Evolutionary conservation across 2,329 filamentous ascomycete species (phyloP).

Genomic region (Aspergillus thermomutatus): DNA sequence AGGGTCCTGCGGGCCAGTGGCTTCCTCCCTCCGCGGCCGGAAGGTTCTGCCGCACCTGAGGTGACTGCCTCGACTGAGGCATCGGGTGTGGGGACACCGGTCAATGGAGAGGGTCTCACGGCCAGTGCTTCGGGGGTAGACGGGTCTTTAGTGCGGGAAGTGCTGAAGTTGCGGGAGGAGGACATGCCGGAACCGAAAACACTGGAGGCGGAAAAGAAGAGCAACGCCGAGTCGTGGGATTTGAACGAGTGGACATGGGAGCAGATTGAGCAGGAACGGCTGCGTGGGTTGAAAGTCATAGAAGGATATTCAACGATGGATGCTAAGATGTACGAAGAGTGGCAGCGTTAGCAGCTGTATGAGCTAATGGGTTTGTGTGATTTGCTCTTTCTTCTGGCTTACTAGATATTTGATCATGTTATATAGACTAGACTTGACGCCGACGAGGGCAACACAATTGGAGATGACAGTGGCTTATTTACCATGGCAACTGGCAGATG

Average conservation of each 20-base stretch:
- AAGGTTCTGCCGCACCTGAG: conserved; percentile 40
- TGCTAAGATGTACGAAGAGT: conserved; percentile 49
- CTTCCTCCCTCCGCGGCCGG: conserved; percentile 70
- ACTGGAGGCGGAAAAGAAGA: conserved; percentile 30
- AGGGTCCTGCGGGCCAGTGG: conserved; percentile 67
- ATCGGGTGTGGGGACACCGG: conserved; percentile 31
- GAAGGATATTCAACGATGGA: conserved; percentile 55
- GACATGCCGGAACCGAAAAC: conserved; percentile 24
- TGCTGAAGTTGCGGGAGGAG: conserved; percentile 32
- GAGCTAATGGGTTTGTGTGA: background rate
- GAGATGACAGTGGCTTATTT: too few relatives aligned
- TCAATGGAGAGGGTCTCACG: conserved; percentile 31
- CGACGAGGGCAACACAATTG: background rate
- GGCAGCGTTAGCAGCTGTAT: conserved; percentile 13
- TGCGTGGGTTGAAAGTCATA: conserved; percentile 54
- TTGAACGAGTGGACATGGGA: conserved; percentile 57
- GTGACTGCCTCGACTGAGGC: conserved; percentile 19
- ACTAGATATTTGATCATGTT: background rate
- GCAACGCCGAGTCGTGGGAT: conserved; percentile 30
- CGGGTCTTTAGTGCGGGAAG: conserved; percentile 33
- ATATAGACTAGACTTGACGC: background rate
- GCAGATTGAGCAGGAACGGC: conserved; percentile 55
- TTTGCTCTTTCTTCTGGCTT: background rate
- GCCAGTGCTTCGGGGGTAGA: conserved; percentile 31
- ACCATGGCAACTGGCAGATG: too few relatives aligned